Percentiles rank a stretch among this genome's conserved stretches.
Conservation (phyloP, 495 filamentous ascomycete species). For the Parmelia sp. region DNA sequence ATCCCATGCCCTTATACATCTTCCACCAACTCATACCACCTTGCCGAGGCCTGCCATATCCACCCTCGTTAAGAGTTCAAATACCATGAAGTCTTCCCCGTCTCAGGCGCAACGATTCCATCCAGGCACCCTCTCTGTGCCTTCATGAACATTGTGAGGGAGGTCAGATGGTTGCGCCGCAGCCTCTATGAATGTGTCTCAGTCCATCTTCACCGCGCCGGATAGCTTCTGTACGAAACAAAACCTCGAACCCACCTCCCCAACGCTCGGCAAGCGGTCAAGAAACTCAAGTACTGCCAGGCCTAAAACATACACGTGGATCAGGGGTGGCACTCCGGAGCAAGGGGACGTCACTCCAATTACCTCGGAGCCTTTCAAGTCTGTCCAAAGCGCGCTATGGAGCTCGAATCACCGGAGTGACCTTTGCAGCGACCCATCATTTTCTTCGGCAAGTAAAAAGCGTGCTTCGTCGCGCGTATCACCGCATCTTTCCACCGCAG, state of each 20-base stretch:
- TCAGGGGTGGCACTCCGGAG: conserved; percentile 4
- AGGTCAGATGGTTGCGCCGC: conserved; percentile 14
- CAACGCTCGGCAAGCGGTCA: conserved; percentile 14
- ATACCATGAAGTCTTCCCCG: not conserved
- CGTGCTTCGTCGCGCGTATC: conserved; percentile 21
- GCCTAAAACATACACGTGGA: not conserved
- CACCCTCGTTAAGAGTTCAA: not conserved
- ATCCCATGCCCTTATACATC: too few species aligned
- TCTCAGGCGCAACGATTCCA: conserved; percentile 1
- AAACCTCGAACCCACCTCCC: conserved; percentile 2
- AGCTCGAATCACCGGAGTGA: conserved; percentile 10
- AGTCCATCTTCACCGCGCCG: conserved; percentile 23
- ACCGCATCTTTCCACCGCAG: conserved; percentile 15
- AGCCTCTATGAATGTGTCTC: conserved; percentile 24
- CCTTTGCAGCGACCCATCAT: not conserved
- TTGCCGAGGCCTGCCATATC: not conserved
- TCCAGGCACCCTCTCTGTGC: not conserved
- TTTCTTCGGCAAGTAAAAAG: conserved; percentile 18
- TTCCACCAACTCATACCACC: not conserved
- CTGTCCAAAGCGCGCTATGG: conserved; percentile 12
- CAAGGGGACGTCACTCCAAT: not conserved
- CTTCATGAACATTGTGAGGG: not conserved
- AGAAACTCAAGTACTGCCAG: conserved; percentile 16
- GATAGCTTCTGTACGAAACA: conserved; percentile 12
- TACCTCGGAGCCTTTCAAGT: conserved; percentile 6